Base-by-base conservation (phyloP, 1,284 basidiomycete species). In the Paramarasmius palmivorus region DNA sequence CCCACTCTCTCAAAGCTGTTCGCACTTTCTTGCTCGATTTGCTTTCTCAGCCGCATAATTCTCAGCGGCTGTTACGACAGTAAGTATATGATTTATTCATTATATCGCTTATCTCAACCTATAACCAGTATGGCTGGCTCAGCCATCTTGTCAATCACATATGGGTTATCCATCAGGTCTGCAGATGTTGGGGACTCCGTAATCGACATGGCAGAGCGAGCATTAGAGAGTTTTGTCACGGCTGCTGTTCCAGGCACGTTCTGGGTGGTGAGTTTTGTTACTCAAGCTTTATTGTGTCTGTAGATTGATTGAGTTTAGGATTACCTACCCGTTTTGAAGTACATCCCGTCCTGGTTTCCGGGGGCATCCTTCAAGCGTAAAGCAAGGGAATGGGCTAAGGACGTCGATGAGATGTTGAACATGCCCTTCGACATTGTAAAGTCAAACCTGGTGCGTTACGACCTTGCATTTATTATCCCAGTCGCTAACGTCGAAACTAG, bases 311-410 rank as follows among this genome's bases (percentile, higher is more conserved):
- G 29, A 32, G 6, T 12, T 12, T 39, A 32, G 38, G 71, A 72
- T 47, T 53, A 64, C 23, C 41, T 72, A 19, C 71, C 71, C 4
- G 48, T 64, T 17, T 49, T 72, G 54, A 75, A 72, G 57, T 57
- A 74, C 49, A 60, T 74, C 14, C 72, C 73, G 2, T 62, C 60
- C 23, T 74, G 71, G 72, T 41, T 73, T 4, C 72, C 72, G 7
- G 70, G 72, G 15, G 70, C 71, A 6, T 40, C 46, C 3, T 68
- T 68, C 57, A 56, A 68, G 50, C 47, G 56, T 2, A 22, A 54
- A 2, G 65, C 64, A 9, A 25, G 44, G 19, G 41, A 41, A n/a
- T 60, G 48, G 47, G 44, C 50, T n/a, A 55, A 57, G 20, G 29
- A 46, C 14, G 52, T 63, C 3, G 40, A 47, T 3, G 36, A 56